Conservation (phyloP, 2,329 filamentous ascomycete genomes). For the Pestalotiopsis sp. region DNA sequence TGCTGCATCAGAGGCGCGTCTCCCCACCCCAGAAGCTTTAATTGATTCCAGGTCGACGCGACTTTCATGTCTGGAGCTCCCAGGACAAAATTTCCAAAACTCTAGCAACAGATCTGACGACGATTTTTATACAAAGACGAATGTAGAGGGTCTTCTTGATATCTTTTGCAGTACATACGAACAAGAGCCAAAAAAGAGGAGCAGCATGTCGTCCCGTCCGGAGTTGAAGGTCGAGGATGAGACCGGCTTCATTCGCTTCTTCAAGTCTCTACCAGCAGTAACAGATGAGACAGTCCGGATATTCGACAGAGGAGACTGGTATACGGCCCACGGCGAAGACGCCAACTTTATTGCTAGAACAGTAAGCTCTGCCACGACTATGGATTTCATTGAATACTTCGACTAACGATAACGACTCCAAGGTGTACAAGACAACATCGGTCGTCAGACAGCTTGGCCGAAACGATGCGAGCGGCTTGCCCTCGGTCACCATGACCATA, state of each 20-base stretch:
- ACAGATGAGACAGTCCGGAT: slow-evolving; percentile 80
- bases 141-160: not conserved
- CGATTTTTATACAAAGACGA: not conserved
- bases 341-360: slow-evolving; percentile 81
- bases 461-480: slow-evolving; percentile 79
- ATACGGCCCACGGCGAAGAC: slow-evolving; percentile 89
- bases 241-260: slow-evolving; percentile 94
- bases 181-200: not conserved
- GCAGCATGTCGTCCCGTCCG: slow-evolving; percentile 54
- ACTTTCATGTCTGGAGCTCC: not conserved
- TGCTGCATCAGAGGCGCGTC: slow-evolving; percentile 6
- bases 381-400: not conserved
- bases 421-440: slow-evolving; percentile 97
- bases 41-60: slow-evolving; percentile 6
- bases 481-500: slow-evolving; percentile 92
- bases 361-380: slow-evolving; percentile 41
- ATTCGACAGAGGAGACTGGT: slow-evolving; percentile 93
- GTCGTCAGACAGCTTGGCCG: slow-evolving; percentile 89
- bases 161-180: not conserved
- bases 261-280: slow-evolving; percentile 77
- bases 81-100: not conserved
- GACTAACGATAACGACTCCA: not conserved
- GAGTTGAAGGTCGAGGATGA: slow-evolving; percentile 86
- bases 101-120: not conserved
- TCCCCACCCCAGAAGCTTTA: slow-evolving; percentile 4